Evolutionary conservation across 331 rosid genomes (phyloP), one percentile per base, ranked within the genome.

Genomic region (Stylosanthes scabra): DNA sequence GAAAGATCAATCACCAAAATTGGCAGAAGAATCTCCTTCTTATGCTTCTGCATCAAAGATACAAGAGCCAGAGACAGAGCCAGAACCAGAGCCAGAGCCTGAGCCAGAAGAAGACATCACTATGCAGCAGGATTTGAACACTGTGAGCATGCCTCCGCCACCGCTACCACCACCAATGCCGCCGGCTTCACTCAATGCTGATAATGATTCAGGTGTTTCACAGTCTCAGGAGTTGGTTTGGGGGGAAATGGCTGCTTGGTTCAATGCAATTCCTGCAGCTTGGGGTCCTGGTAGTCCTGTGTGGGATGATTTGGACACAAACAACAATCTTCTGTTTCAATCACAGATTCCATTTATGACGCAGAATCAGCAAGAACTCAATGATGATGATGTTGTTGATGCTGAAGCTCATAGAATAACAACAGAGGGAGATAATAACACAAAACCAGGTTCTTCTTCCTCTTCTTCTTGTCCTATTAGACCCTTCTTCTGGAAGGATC

Each of bases 201-300:
- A 79, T 60, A 58, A 81, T 52, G 88, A 86, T 46, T 66, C 83
- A 9, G 85, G 78, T 6, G 27, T 45, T 70, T 77, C 81, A n/a
- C 82, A 64, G 74, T 67, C 86, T 20, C 84, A 82, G 72, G 89
- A 88, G 55, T 8, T 81, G 75, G 85, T 71, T 71, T 88, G 91
- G 93, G 92, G 93, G 4, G 93, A 89, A 20, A 86, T 88, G 87
- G 81, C 87, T 27, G 82, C 84, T 62, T 90, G 98, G 98, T 49
- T 84, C 51, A 84, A 84, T 60, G 81, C 89, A 45, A 86, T 92
- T 84, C 88, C 96, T 27, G 88, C 86, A 16, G 86, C 89, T 71
- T 93, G 90, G 95, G 97, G 97, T 39, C 97, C 98, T 0, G 93
- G 86, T 13, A 90, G 98, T 54, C 90, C 97, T 11, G 87, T 83